Evolutionary conservation across 352 stramenopile species (phyloP), one percentile per base, ranked within the genome.

Genomic region (Pythium guiyangense): DNA sequence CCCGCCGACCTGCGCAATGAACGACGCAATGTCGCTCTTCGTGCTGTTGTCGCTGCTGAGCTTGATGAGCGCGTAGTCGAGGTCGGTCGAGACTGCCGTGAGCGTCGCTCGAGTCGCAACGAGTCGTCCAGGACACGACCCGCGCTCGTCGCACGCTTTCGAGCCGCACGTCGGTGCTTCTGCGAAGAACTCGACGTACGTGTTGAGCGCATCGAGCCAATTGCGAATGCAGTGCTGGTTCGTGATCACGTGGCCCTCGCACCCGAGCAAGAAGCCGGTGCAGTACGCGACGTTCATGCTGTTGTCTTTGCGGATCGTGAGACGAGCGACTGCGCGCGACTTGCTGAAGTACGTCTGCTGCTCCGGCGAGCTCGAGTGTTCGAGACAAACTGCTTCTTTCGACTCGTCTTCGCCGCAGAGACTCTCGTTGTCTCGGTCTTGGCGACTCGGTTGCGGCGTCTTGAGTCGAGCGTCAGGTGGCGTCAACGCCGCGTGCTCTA

Each of bases 191-290:
- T 92, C 82, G 49, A 82, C 60, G 26, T 71, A 71, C 4, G 80
- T 90, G 54, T 88, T 88, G 37, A 78, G 56, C 15, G 83, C 83
- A 48, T 92, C 79, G 55, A 84, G 62, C 49, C 60, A 74, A 27
- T 77, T 63, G 22, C 69, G 43, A 20, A 92, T 88, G 52, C 83
- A 92, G 58, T 92, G 83, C 50, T 92, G 66, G 69, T 92, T 92
- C 14, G 83, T 92, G 54, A 92, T 63, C 52, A 92, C 45, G 60
- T 92, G 79, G 15, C 79, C 83, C 14, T 88, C 78, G 56, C 80
- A 88, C n/a, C 83, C 83, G 0, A 92, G 44, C 4, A 92, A 39
- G 46, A 77, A 92, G 14, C 79, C 83, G 25, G 83, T 90, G 63
- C 83, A 92, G 54, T 71, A 92, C 10, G 77, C 77, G 25, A 82